Base-by-base conservation (phyloP, 371 early-diverging fungal genomes). In the Rhizopus stolonifer region DNA sequence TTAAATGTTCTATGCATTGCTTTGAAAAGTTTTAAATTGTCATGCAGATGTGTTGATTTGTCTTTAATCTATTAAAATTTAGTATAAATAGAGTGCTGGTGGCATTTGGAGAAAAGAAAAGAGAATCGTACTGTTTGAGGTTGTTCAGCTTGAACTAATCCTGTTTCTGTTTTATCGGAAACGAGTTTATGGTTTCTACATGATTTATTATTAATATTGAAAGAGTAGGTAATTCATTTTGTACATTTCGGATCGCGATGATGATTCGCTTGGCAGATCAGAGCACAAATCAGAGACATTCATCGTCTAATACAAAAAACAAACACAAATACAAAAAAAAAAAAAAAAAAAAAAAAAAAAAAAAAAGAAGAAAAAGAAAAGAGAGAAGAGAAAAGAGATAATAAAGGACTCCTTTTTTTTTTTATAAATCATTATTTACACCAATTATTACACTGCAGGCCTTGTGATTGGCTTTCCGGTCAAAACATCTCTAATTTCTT, bases 401-500 rank as follows among this genome's bases (percentile, higher is more conserved):
- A 42, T 7, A n/a, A 11, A 15, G 4, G 36, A n/a, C 5, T 14
- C n/a, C 36, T 36, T 36, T 36, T 5, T 36, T 36, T 36, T 34
- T 11, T 36, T 36, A 4, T 7, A 10, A 38, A 38, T 5, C 5
- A 38, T 38, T 29, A n/a, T 36, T 36, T 15, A 14, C 15, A 11
- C 14, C 15, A 15, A 22, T 51, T 51, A 40, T 55, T 29, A 29
- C 10, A 55, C 31, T 55, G 23, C 24, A 26, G 60, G 46, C 64
- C 74, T 63, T 38, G 68, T 64, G 43, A 86, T 74, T 23, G 81
- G 74, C 52, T 82, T 81, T 36, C 92, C 91, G 53, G 86, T 81
- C 42, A 93, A 72, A 11, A 83, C 88, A 42, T 69, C 70, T 58
- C 85, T 80, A 46, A 98, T 92, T 68, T 98, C 94, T 46, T 96